These are phyloP conservation scores for Kwoniella dendrophila DNA, from an alignment of 768 basidiomycete species.

Conservation along the genomic window DNA sequence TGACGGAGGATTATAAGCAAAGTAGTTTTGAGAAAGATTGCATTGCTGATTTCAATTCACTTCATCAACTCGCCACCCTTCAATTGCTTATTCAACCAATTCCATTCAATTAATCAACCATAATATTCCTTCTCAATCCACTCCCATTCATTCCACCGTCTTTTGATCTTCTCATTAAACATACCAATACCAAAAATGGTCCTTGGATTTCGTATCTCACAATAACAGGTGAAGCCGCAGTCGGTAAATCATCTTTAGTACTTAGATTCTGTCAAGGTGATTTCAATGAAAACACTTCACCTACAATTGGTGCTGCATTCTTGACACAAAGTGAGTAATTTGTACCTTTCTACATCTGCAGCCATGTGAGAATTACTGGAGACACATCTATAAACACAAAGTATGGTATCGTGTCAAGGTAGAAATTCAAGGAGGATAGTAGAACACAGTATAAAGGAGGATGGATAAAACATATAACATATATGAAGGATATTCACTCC, in stretches of 20 bases:
- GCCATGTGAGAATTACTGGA: too few species aligned
- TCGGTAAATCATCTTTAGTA: slow-evolving; percentile 98
- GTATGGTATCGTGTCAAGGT: too few species aligned
- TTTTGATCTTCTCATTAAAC: background rate
- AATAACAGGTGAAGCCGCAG: slow-evolving; percentile 86
- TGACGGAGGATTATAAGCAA: too few species aligned
- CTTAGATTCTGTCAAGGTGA: slow-evolving; percentile 97
- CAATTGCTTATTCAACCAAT: background rate
- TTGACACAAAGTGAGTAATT: slow-evolving; percentile 51
- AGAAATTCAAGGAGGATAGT: too few species aligned
- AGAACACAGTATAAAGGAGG: too few species aligned
- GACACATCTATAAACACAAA: too few species aligned
- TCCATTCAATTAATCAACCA: background rate
- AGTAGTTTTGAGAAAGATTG: background rate
- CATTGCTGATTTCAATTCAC: background rate
- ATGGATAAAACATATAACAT: too few species aligned
- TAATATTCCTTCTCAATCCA: background rate
- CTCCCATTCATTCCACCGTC: background rate
- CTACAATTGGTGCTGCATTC: slow-evolving; percentile 95
- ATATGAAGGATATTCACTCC: too few species aligned
- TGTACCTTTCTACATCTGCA: background rate
- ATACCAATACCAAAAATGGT: too few species aligned
- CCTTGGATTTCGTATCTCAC: background rate
- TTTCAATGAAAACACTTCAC: slow-evolving; percentile 98
- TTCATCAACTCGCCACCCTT: slow-evolving; percentile 4